Evolutionary conservation across 1,139 yeast genomes (phyloP).

Genomic region (Kodamaea fungicola): DNA sequence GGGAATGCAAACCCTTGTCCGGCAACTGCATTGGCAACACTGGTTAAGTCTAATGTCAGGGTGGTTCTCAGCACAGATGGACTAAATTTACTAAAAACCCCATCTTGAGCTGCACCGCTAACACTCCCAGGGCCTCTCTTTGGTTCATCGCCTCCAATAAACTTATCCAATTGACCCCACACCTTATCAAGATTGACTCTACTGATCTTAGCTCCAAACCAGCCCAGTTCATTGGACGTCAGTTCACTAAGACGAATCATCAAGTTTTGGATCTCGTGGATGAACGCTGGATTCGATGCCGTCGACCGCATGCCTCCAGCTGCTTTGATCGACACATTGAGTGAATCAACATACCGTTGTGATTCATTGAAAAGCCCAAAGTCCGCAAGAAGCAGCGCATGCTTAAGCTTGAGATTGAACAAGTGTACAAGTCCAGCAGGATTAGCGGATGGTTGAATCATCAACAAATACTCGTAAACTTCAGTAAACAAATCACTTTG

Average conservation of each 20-base stretch:
- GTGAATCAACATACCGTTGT: slow-evolving; percentile 55
- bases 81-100: slow-evolving; percentile 71
- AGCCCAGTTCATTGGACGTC: slow-evolving; percentile 42
- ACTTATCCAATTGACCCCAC: slow-evolving; percentile 86
- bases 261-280: slow-evolving; percentile 38
- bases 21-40: background rate
- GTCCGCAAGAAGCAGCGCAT: slow-evolving; percentile 65
- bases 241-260: slow-evolving; percentile 45
- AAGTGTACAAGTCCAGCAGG: slow-evolving; percentile 50
- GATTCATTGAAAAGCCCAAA: slow-evolving; percentile 55
- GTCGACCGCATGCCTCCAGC: slow-evolving; percentile 35
- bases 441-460: slow-evolving; percentile 20
- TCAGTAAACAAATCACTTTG: slow-evolving; percentile 56
- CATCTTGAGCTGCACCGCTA: slow-evolving; percentile 38
- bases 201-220: slow-evolving; percentile 63
- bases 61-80: slow-evolving; percentile 58
- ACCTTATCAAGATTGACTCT: slow-evolving; percentile 80
- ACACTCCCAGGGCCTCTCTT: slow-evolving; percentile 19
- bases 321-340: slow-evolving; percentile 42
- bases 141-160: slow-evolving; percentile 83
- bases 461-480: slow-evolving; percentile 60
- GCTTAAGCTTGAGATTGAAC: slow-evolving; percentile 53
- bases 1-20: background rate
- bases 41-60: slow-evolving; percentile 43
- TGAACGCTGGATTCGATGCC: slow-evolving; percentile 32